A percentile compares a stretch with the other conserved stretches of the same genome.
Evolutionary conservation across 495 filamentous ascomycete species (phyloP).

Genomic region (Daldinia childiae): DNA sequence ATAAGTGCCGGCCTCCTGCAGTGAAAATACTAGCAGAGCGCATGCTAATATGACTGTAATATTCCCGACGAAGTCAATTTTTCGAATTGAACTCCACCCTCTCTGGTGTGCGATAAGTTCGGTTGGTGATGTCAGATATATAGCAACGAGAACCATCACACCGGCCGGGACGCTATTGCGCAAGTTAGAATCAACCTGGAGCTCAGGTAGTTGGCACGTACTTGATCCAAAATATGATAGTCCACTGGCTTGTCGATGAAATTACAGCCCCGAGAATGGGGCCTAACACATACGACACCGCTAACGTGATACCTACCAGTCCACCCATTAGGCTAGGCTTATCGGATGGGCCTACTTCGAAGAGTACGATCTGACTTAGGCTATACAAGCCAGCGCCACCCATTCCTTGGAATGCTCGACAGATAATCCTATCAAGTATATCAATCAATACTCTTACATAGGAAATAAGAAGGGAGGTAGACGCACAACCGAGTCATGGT

Average conservation of each 20-base stretch:
- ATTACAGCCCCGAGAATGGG: slow-evolving; percentile 77
- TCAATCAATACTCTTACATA: slow-evolving; percentile 2
- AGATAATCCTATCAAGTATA: slow-evolving; percentile 59
- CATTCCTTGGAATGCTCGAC: slow-evolving; percentile 69
- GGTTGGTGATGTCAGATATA: slow-evolving; percentile 62
- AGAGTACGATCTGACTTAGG: slow-evolving; percentile 62
- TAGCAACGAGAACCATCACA: slow-evolving; percentile 62
- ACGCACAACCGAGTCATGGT: slow-evolving; percentile 64
- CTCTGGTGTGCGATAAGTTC: slow-evolving; percentile 40
- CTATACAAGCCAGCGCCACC: slow-evolving; percentile 69
- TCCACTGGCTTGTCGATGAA: slow-evolving; percentile 69
- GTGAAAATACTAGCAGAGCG: slow-evolving; percentile 64
- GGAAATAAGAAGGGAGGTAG: background rate
- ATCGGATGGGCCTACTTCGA: slow-evolving; percentile 63
- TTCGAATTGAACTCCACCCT: slow-evolving; percentile 44
- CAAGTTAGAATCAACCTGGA: slow-evolving; percentile 12
- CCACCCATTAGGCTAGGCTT: slow-evolving; percentile 57
- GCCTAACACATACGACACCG: slow-evolving; percentile 62
- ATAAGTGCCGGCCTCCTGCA: slow-evolving; percentile 65
- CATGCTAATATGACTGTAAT: slow-evolving; percentile 63
- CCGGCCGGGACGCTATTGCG: slow-evolving; percentile 64
- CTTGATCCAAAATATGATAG: slow-evolving; percentile 81
- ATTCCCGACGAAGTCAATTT: slow-evolving; percentile 68
- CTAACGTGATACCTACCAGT: slow-evolving; percentile 55
- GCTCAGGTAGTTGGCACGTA: slow-evolving; percentile 20